Evolutionary conservation across 768 basidiomycete genomes (phyloP).

Genomic region (Boletellus emodensis): DNA sequence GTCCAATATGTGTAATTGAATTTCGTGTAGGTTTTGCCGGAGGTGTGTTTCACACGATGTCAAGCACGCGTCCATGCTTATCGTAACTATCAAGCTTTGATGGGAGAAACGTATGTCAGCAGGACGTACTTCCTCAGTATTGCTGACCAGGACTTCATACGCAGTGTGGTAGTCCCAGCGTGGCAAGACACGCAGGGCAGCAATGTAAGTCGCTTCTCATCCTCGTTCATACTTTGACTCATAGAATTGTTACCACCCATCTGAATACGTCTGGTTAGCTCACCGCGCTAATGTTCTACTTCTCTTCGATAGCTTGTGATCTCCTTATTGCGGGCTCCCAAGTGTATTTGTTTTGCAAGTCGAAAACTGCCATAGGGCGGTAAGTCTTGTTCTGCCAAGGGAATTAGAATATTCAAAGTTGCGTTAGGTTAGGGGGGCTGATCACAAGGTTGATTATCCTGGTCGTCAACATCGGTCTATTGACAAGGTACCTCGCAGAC

Average conservation of each 20-base stretch:
- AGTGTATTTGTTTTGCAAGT: conserved; percentile 31
- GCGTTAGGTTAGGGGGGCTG: conserved; percentile 27
- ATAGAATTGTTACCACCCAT: neutral
- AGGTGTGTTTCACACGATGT: conserved; percentile 18
- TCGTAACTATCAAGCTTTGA: conserved; percentile 21
- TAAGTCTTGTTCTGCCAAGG: conserved; percentile 1
- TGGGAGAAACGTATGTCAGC: conserved; percentile 28
- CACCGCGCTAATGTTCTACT: conserved; percentile 31
- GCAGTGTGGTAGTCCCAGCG: conserved; percentile 28
- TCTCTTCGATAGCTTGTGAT: conserved; percentile 34
- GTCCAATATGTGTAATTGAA: neutral
- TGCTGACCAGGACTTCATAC: neutral
- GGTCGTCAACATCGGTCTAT: conserved; percentile 34
- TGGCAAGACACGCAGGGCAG: conserved; percentile 32
- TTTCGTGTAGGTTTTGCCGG: conserved; percentile 20
- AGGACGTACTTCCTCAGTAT: neutral
- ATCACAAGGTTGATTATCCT: conserved; percentile 32
- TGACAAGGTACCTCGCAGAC: conserved; percentile 29
- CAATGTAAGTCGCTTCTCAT: conserved; percentile 21
- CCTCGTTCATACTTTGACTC: neutral
- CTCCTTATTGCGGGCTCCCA: conserved; percentile 33
- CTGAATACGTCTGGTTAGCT: conserved; percentile 12
- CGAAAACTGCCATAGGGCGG: conserved; percentile 29
- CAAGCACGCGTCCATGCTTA: conserved; percentile 1
- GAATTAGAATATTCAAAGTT: neutral